Base-by-base conservation (phyloP, 306 rosid species). In the Canavalia gladiata region DNA sequence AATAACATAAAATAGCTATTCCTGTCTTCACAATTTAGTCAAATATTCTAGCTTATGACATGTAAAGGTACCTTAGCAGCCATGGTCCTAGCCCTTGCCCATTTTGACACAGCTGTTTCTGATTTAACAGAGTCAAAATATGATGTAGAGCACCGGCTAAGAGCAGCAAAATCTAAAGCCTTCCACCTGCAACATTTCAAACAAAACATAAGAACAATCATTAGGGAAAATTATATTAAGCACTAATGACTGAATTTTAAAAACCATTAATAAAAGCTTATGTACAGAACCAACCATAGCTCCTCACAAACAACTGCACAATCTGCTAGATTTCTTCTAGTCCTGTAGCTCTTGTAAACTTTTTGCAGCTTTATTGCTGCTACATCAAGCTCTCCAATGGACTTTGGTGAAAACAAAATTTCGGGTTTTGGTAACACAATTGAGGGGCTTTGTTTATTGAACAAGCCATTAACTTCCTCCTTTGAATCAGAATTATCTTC, bases 361-460 rank as follows among this genome's bases (percentile, higher is more conserved):
- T 94, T 94, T 89, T 94, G 97, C 75, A 94, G 54, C 87, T 89
- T 89, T 55, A 87, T 86, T 65, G 98, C 98, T 67, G 97, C 97
- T 1, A 75, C 85, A 69, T 87, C 88, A 67, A 80, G 87, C 78
- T 88, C 83, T 29, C 82, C 83, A 82, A 60, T 79, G 42, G 85
- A 45, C 72, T 52, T 88, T 6, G 91, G 79, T 45, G 85, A 54
- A 4, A 73, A 77, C 76, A 34, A 51, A 76, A 63, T 56, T 77
- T 83, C 82, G 1, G 86, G 80, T 57, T 77, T 75, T 7, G 81
- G 49, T 1, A 70, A 63, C 57, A 57, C 13, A 79, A 29, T 68
- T 25, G 52, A 41, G 6, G 82, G 62, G 28, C 62, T 77, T 37
- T 79, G 68, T 55, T 82, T 10, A 58, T 85, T 58, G 73, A 54